A percentile compares a stretch with the other conserved stretches of the same genome.
Conservation (phyloP, 257 asterid genomes). For the Salvia miltiorrhiza region DNA sequence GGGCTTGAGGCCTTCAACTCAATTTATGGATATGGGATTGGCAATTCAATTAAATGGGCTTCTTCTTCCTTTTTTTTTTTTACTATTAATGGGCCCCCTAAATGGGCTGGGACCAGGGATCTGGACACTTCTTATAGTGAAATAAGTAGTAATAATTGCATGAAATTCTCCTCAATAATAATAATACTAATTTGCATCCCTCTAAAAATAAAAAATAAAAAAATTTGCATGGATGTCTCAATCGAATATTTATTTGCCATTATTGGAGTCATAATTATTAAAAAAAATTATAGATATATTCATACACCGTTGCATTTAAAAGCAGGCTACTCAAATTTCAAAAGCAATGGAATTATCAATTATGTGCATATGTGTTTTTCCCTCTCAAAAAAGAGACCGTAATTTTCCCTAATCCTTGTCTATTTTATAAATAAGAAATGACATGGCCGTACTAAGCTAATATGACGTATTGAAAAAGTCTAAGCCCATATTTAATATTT, state of each 20-base stretch:
- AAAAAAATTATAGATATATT: conserved; percentile 18
- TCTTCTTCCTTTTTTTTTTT: too few relatives aligned
- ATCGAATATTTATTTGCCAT: conserved; percentile 14
- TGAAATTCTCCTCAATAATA: conserved; percentile 11
- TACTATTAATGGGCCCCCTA: neutral
- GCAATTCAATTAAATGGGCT: neutral
- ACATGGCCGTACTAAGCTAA: too few relatives aligned
- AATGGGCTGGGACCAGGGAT: neutral
- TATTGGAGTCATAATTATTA: conserved; percentile 17
- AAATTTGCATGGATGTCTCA: neutral
- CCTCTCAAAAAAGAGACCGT: too few relatives aligned
- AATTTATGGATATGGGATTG: neutral
- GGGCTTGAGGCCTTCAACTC: neutral
- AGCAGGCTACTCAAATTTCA: conserved; percentile 2
- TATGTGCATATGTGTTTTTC: neutral
- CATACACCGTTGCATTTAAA: conserved; percentile 20
- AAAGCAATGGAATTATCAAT: neutral
- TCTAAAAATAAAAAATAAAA: too few relatives aligned
- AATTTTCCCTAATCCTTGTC: neutral
- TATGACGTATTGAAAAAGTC: too few relatives aligned
- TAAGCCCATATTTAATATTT: too few relatives aligned
- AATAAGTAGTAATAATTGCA: neutral
- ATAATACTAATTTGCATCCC: too few relatives aligned
- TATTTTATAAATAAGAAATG: neutral
- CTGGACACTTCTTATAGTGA: neutral